phyloP scores from a whole-genome alignment of 306 rosid species.

The Trichosanthes cucumerina region DNA sequence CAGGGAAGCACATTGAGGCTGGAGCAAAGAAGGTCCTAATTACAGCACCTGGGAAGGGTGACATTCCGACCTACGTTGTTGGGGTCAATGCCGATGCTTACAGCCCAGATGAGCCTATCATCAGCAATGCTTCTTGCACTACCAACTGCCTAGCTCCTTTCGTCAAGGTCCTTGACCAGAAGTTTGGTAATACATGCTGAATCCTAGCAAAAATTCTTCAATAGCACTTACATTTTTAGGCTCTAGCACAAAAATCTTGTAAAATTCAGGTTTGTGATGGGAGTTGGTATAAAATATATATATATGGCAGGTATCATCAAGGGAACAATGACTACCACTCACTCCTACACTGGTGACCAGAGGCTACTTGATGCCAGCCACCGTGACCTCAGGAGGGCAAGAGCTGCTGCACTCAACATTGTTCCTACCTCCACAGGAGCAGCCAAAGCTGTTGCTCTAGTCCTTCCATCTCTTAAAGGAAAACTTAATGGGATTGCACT shows the following conservation, averaged over 20 bases:
- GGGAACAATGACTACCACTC: conserved; percentile 99
- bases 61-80: conserved; percentile 91
- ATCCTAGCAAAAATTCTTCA: background rate
- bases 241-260: background rate
- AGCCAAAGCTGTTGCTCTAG: conserved; percentile 98
- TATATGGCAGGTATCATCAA: conserved; percentile 56
- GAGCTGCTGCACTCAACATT: conserved; percentile 93
- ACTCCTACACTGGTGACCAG: conserved; percentile 98
- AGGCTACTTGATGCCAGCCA: conserved; percentile 98
- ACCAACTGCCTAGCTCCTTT: conserved; percentile 99
- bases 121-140: conserved; percentile 99
- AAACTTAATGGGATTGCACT: conserved; percentile 90
- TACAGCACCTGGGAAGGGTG: conserved; percentile 98
- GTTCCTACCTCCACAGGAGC: conserved; percentile 98
- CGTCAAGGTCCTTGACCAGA: conserved; percentile 93
- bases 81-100: conserved; percentile 84
- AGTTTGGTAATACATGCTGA: conserved; percentile 46
- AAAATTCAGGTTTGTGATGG: background rate
- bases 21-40: conserved; percentile 97
- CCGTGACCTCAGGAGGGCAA: conserved; percentile 90
- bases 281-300: background rate
- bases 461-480: conserved; percentile 83
- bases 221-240: background rate
- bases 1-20: conserved; percentile 84
- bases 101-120: conserved; percentile 57